These are phyloP conservation scores for Cornus suecica DNA, from an alignment of 148 eudicot genomes.

Conservation along the genomic window DNA sequence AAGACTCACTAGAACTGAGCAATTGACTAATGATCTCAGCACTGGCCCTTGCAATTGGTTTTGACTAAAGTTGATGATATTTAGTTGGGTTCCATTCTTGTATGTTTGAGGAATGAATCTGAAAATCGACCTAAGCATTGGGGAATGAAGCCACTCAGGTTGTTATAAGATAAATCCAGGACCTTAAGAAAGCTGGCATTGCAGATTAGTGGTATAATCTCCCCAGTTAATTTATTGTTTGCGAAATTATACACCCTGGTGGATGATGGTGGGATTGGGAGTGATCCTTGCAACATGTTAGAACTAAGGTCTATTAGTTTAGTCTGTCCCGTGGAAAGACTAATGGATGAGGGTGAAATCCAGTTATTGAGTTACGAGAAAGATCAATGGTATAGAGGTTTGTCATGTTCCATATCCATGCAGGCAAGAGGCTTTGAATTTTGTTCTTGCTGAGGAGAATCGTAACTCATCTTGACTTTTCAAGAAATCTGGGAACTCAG, in stretches of 20 bases:
- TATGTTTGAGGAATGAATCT: conserved; percentile 15
- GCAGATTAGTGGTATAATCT: conserved; percentile 23
- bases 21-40: conserved; percentile 23
- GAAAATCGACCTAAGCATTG: conserved; percentile 22
- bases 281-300: conserved; percentile 17
- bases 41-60: conserved; percentile 25
- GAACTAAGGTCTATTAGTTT: background rate
- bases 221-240: conserved; percentile 23
- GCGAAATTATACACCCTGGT: background rate
- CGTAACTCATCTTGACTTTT: conserved; percentile 5
- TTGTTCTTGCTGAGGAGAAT: background rate
- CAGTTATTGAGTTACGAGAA: conserved; percentile 6
- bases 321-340: conserved; percentile 16
- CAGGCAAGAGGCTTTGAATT: conserved; percentile 17
- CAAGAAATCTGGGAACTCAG: conserved; percentile 23
- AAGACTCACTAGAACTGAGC: conserved; percentile 19
- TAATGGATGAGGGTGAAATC: conserved; percentile 7
- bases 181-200: conserved; percentile 10
- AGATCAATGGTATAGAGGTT: conserved; percentile 7
- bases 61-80: conserved; percentile 23
- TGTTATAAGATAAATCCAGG: conserved; percentile 7
- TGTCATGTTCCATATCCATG: conserved; percentile 26
- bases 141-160: conserved; percentile 29
- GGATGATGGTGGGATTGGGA: conserved; percentile 29
- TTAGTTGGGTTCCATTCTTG: conserved; percentile 5